These are phyloP conservation scores for Chrysanthemum makinoi DNA, from an alignment of 129 eudicot genomes.

Conservation along the genomic window DNA sequence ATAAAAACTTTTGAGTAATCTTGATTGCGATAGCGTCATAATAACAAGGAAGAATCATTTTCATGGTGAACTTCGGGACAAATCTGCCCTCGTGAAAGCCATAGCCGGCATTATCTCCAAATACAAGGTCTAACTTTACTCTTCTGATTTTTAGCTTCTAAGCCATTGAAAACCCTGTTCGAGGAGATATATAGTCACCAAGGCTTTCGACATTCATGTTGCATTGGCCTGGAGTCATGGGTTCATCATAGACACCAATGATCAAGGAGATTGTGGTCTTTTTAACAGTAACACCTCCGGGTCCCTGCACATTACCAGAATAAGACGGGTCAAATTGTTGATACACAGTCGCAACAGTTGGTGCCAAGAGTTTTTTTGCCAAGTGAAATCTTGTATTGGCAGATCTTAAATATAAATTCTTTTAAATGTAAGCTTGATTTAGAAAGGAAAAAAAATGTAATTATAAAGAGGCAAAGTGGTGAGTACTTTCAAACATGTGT, in stretches of 20 bases:
- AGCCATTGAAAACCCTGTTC: constrained; percentile 81
- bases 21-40: too few species aligned
- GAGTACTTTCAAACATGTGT: too few species aligned
- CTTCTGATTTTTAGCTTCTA: too few species aligned
- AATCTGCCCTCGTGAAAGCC: too few species aligned
- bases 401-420: neutral
- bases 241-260: constrained; percentile 84
- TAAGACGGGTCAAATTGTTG: constrained; percentile 2
- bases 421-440: neutral
- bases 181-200: constrained; percentile 79
- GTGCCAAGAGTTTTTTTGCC: neutral
- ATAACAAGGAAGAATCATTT: too few species aligned
- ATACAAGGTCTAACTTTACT: too few species aligned
- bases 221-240: constrained; percentile 95
- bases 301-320: constrained; percentile 49
- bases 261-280: constrained; percentile 72
- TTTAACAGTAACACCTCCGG: constrained; percentile 73
- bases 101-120: too few species aligned
- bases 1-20: too few species aligned
- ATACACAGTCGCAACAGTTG: neutral
- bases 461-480: neutral
- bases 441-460: neutral
- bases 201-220: constrained; percentile 92
- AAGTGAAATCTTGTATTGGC: neutral
- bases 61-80: constrained; percentile 27